phyloP scores from a whole-genome alignment of 2,329 filamentous ascomycete species.

The Ceratocystis diversiconidia region DNA sequence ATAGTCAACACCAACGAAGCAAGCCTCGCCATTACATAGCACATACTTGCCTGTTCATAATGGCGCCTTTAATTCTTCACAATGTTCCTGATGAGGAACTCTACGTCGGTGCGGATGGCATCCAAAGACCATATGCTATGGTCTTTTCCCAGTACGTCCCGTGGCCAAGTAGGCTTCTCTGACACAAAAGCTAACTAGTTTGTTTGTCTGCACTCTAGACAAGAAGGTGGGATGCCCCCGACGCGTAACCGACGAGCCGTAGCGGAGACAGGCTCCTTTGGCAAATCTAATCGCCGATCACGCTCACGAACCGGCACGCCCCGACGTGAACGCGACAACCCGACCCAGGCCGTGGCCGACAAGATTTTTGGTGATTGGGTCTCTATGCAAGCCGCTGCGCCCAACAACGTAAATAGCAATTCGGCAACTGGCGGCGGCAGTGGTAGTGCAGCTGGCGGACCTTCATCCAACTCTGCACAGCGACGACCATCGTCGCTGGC shows the following conservation, averaged over 20 bases:
- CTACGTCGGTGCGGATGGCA: conserved; percentile 50
- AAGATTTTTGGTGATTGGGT: conserved; percentile 47
- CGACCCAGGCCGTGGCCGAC: conserved; percentile 47
- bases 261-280: conserved; percentile 51
- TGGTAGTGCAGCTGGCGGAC: conserved; percentile 2
- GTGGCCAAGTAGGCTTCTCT: background rate
- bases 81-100: conserved; percentile 56
- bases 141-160: conserved; percentile 45
- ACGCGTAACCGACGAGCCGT: conserved; percentile 38
- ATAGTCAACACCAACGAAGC: background rate
- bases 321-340: conserved; percentile 42
- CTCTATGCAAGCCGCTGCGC: conserved; percentile 31
- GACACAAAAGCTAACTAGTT: background rate
- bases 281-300: conserved; percentile 50
- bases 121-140: conserved; percentile 52
- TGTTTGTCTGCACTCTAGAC: conserved; percentile 26
- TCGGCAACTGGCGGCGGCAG: conserved; percentile 20
- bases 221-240: conserved; percentile 36
- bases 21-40: background rate
- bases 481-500: conserved; percentile 14
- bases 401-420: conserved; percentile 24
- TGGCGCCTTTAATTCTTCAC: conserved; percentile 53
- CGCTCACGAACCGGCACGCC: conserved; percentile 47
- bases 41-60: conserved; percentile 25
- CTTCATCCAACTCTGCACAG: background rate